Base-by-base conservation (phyloP, 331 rosid species). In the Acacia pycnantha region DNA sequence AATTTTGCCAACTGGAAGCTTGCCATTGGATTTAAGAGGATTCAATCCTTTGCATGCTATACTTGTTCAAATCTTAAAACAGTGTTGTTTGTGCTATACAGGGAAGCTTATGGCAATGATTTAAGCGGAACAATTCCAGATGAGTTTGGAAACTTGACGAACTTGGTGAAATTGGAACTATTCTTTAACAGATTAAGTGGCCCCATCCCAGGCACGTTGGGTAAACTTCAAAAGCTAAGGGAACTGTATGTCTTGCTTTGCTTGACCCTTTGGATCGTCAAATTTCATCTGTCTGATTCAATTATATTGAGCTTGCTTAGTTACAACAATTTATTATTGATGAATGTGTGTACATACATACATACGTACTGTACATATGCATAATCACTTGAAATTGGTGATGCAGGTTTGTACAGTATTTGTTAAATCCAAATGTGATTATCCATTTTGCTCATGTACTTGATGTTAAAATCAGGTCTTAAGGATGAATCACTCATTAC, bases 81-180 rank as follows among this genome's bases (percentile, higher is more conserved):
- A 51, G 13, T 12, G 15, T 69, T 33, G 37, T 75, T 82, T 75
- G 50, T 72, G 61, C 79, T 48, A 33, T 91, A 93, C 91, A 93
- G 99, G 94, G 98, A 95, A 85, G 95, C 92, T 77, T 90, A 91
- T 83, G 93, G 94, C 67, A 93, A 95, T 82, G 81, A 87, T 74
- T 88, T 95, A 84, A 79, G 66, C 66, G 98, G 98, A 84, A 82
- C 11, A 81, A 89, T 95, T 82, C 99, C 98, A 8, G 80, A 75
- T 0, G 98, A 93, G 87, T 90, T 95, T 62, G 99, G 99, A 67
- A 85, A 85, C 83, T 87, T 95, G 90, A 82, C 89, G 79, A 82
- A 92, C 85, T 90, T 95, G 94, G 93, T 93, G 88, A 90, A 94
- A 90, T 88, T 93, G 97, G 98, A 91, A 90, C 99, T 95, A 84